Base-by-base conservation (phyloP, 208 protist genomes). In the Tritrichomonas foetus region DNA sequence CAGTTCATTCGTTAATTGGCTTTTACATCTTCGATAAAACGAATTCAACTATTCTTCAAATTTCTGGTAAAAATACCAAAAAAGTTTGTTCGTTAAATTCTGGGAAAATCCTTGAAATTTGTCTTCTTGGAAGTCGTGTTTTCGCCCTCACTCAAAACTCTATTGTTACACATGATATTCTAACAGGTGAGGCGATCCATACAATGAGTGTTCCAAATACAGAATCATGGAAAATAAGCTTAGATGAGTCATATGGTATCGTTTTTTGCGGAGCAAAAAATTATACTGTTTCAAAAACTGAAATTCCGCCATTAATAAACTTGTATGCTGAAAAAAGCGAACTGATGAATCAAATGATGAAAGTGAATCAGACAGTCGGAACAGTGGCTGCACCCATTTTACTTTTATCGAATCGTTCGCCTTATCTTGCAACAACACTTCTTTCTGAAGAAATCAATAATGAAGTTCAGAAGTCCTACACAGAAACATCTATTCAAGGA, bases 361-460 rank as follows among this genome's bases (percentile, higher is more conserved):
- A 53, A 53, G 74, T 44, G n/a, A 53, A 53, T 14, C 20, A 49
- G 3, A 13, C 5, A n/a, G 36, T n/a, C n/a, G 74, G 74, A n/a
- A 84, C 74, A n/a, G 74, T 84, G 2, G 74, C 74, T 47, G 36
- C 74, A 1, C 36, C 74, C 49, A 84, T 84, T 84, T 47, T 84
- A 30, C 36, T 53, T 11, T 8, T 84, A 1, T 11, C 74, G 22
- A 84, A 84, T 53, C 20, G 74, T 33, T 84, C 74, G 9, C 74
- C 74, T 33, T 49, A 53, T 84, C n/a, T 84, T 13, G 74, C 74
- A n/a, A 44, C 44, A 13, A n/a, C 41, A 53, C 22, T 84, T 22
- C 25, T 84, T 14, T 13, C 20, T 39, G 44, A 84, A 33, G 74
- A 84, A 25, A 3, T 84, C 5, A 84, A 53, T 14, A n/a, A 33